Conservation (phyloP, 176 grass and related monocot species). For the Oryza meridionalis region DNA sequence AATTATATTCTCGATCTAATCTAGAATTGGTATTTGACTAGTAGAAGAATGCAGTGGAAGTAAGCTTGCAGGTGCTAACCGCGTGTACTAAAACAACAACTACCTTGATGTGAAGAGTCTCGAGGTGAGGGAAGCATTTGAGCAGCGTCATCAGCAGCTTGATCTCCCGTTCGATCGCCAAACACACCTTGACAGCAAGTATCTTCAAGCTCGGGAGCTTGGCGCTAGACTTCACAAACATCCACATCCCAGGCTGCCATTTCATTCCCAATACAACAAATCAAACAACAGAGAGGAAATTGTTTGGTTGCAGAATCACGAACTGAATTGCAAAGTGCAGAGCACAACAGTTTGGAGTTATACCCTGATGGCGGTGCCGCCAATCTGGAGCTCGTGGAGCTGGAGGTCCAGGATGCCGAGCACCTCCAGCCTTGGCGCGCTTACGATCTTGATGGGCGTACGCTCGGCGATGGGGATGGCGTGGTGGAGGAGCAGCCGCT, state of each 20-base stretch:
- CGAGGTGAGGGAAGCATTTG: constrained; percentile 37
- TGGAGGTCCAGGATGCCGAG: constrained; percentile 31
- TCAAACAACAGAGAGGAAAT: background rate
- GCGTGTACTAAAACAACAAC: background rate
- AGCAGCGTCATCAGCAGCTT: constrained; percentile 40
- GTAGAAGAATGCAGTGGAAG: too few species aligned
- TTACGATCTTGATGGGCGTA: constrained; percentile 34
- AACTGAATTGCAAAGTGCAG: background rate
- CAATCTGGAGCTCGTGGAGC: constrained; percentile 32
- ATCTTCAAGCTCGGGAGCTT: constrained; percentile 34
- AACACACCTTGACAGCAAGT: constrained; percentile 35
- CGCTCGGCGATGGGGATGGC: background rate
- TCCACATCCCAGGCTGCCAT: constrained; percentile 18
- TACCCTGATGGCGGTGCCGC: constrained; percentile 36
- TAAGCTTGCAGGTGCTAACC: too few species aligned
- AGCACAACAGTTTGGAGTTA: background rate
- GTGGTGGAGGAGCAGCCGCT: constrained; percentile 10
- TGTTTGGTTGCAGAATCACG: background rate
- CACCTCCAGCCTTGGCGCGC: constrained; percentile 23
- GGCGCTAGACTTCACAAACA: background rate
- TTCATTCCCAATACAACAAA: background rate
- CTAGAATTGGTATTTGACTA: too few species aligned
- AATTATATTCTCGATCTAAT: background rate
- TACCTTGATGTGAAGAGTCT: constrained; percentile 44
- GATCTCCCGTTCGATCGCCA: background rate